phyloP scores from a whole-genome alignment of 2,329 filamentous ascomycete genomes.

The Macrophomina pseudophaseolina region DNA sequence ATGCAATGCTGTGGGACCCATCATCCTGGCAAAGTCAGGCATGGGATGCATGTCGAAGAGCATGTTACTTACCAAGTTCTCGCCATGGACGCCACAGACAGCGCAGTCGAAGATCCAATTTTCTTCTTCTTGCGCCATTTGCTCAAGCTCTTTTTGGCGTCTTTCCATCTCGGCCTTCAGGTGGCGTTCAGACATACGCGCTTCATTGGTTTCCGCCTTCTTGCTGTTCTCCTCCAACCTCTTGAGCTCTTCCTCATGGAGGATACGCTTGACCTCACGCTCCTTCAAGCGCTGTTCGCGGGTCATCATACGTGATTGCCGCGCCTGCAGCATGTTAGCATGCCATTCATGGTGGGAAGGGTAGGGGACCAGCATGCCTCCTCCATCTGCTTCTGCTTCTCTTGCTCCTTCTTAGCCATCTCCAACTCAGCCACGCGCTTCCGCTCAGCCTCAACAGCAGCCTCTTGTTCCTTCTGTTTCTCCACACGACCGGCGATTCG shows the following conservation, averaged over 20 bases:
- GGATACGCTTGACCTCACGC: slow-evolving; percentile 79
- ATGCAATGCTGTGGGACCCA: slow-evolving; percentile 90
- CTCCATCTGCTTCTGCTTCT: slow-evolving; percentile 68
- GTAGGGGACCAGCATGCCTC: slow-evolving; percentile 50
- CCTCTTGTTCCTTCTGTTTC: slow-evolving; percentile 74
- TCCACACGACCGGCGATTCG: slow-evolving; percentile 83
- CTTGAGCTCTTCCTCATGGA: slow-evolving; percentile 82
- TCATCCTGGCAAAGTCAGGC: slow-evolving; percentile 67
- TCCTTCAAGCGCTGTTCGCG: slow-evolving; percentile 86
- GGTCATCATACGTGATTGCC: slow-evolving; percentile 79
- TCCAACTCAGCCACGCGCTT: slow-evolving; percentile 68
- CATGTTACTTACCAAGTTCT: slow-evolving; percentile 64
- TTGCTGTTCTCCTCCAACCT: slow-evolving; percentile 78
- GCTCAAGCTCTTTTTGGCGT: slow-evolving; percentile 75
- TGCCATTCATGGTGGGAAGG: neutral
- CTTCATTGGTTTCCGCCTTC: slow-evolving; percentile 51
- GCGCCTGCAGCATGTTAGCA: slow-evolving; percentile 58
- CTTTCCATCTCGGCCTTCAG: slow-evolving; percentile 83
- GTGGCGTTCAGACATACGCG: slow-evolving; percentile 76
- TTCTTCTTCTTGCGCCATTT: slow-evolving; percentile 72
- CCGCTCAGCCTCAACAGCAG: slow-evolving; percentile 71
- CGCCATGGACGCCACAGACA: slow-evolving; percentile 84
- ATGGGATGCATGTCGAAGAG: slow-evolving; percentile 6
- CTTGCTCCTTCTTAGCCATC: slow-evolving; percentile 64
- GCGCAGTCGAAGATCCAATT: slow-evolving; percentile 94